Evolutionary conservation across 2,329 filamentous ascomycete species (phyloP), one percentile per base, ranked within the genome.

Genomic region (Nannizzia gypsea): DNA sequence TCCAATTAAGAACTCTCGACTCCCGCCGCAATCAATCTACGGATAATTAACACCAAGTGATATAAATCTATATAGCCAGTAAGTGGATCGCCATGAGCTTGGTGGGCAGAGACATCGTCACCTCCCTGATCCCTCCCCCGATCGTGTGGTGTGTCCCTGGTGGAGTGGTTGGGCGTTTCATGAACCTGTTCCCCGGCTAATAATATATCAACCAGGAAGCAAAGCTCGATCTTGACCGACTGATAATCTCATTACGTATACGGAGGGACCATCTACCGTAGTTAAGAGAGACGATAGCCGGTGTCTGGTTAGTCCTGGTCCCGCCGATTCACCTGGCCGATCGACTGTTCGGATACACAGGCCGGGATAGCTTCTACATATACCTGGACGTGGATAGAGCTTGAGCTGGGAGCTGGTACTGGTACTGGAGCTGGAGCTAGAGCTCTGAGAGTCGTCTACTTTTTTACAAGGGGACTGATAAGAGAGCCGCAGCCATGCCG

Each of bases 401-500:
- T 52, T 3, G 48, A 28, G 11, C 31, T 36, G 31, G 31, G 9
- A 36, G 31, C 31, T 31, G 8, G 28, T 6, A 6, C 28, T 36
- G 31, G 31, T 11, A 11, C 31, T 11, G 31, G 8, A 36, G 31
- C 31, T 36, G n/a, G n/a, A n/a, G n/a, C n/a, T n/a, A n/a, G n/a
- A n/a, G n/a, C n/a, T n/a, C n/a, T n/a, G 31, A 36, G 31, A 11
- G 13, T 36, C 13, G 31, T 36, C 31, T 36, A 36, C 31, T 36
- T 36, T 3, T 2, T 15, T 20, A 31, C 48, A 52, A 52, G 48
- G 42, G 31, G 31, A 36, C 31, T 11, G 31, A 36, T 3, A 36
- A 11, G 42, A 24, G n/a, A 22, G 20, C 42, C 42, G 42, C 42
- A 24, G 20, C 74, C 58, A 89, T 91, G 88, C 88, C 87, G 70